Percentiles rank a stretch among this genome's conserved stretches.
Evolutionary conservation across 2,329 filamentous ascomycete species (phyloP).

Genomic region (Sarocladiaceae sp.): DNA sequence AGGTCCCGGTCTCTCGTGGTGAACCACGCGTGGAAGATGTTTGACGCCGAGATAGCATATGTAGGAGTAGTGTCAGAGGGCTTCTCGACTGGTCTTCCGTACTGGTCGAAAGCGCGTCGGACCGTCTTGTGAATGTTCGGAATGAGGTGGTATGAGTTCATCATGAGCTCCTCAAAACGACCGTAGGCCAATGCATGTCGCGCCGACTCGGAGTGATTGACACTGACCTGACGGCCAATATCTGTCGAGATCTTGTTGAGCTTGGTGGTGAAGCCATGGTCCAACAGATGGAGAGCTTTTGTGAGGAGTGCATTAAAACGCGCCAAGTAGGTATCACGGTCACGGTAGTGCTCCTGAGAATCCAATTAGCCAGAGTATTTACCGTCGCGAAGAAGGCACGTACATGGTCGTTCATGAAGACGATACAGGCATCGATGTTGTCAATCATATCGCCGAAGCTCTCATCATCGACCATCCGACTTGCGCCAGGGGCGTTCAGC

Average conservation of each 20-base stretch:
- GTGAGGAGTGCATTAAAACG: conserved; percentile 79
- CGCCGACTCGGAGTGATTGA: conserved; percentile 55
- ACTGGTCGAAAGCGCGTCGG: conserved; percentile 46
- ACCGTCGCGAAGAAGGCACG: conserved; percentile 22
- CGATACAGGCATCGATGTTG: conserved; percentile 84
- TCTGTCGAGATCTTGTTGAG: conserved; percentile 51
- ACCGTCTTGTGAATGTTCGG: conserved; percentile 52
- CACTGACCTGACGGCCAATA: conserved; percentile 48
- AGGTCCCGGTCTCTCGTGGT: conserved; percentile 50
- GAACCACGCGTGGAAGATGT: conserved; percentile 51
- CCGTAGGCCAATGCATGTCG: conserved; percentile 57
- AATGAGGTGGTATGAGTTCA: conserved; percentile 51
- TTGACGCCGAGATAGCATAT: conserved; percentile 50
- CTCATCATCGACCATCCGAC: conserved; percentile 76
- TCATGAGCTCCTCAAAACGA: conserved; percentile 54
- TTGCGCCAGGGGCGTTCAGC: conserved; percentile 87
- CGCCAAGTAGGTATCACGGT: conserved; percentile 82
- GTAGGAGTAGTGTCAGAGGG: conserved; percentile 32
- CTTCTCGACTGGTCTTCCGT: conserved; percentile 39
- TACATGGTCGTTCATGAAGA: conserved; percentile 87
- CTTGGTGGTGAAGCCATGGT: conserved; percentile 50
- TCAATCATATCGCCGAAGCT: conserved; percentile 85
- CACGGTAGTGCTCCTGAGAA: conserved; percentile 70
- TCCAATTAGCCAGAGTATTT: background rate
- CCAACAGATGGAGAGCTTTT: conserved; percentile 58